A percentile compares a stretch with the other conserved stretches of the same genome.
phyloP scores from a whole-genome alignment of 208 protist species.

The Tritrichomonas foetus region DNA sequence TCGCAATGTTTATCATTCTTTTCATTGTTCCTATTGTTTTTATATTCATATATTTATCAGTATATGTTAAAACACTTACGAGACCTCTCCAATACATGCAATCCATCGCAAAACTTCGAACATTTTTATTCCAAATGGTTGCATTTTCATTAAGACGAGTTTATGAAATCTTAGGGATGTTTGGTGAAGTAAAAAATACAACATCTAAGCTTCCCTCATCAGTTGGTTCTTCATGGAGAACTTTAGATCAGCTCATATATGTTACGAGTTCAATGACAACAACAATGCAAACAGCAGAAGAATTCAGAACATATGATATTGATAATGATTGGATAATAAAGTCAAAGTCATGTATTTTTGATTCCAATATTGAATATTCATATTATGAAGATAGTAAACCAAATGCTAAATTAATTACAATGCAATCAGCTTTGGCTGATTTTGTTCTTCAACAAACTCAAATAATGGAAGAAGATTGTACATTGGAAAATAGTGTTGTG shows the following conservation, averaged over 20 bases:
- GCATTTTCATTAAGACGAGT: neutral
- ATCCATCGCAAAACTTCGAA: neutral
- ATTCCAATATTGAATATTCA: too few relatives aligned
- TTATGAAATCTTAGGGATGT: neutral
- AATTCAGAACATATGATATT: too few relatives aligned
- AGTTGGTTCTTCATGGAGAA: neutral
- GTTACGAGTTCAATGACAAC: neutral
- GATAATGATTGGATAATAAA: too few relatives aligned
- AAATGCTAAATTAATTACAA: too few relatives aligned
- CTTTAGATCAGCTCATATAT: neutral
- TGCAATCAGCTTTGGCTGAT: too few relatives aligned
- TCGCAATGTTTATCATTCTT: neutral
- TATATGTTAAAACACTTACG: neutral
- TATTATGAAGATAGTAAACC: too few relatives aligned
- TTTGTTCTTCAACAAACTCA: too few relatives aligned
- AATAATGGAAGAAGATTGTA: too few relatives aligned
- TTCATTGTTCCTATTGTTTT: neutral
- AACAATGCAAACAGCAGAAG: neutral
- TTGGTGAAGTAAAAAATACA: neutral
- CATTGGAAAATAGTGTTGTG: too few relatives aligned
- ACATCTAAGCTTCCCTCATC: too few relatives aligned
- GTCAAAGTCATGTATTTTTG: too few relatives aligned
- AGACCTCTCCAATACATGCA: neutral
- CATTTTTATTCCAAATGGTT: neutral
- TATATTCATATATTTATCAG: neutral